Conservation (phyloP, 148 eudicot species). For the Camellia sinensis region DNA sequence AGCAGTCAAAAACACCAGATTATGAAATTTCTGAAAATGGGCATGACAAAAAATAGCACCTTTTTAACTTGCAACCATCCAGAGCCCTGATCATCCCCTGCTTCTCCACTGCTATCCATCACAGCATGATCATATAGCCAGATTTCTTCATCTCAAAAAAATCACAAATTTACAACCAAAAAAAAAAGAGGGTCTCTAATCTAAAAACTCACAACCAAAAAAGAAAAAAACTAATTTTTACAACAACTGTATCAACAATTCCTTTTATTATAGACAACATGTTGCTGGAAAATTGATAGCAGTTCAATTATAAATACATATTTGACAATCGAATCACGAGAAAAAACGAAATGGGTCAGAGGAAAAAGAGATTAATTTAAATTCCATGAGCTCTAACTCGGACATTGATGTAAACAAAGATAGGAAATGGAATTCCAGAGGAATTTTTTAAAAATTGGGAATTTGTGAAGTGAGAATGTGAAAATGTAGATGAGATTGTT, state of each 20-base stretch:
- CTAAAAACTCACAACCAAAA: background rate
- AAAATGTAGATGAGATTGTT: background rate
- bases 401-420: constrained; percentile 10
- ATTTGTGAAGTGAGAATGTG: constrained; percentile 10
- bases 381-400: background rate
- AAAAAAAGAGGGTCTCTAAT: background rate
- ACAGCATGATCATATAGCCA: constrained; percentile 15
- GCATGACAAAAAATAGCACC: constrained; percentile 33
- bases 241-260: constrained; percentile 1
- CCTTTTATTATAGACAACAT: background rate
- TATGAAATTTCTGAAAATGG: background rate
- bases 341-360: constrained; percentile 1
- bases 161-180: background rate
- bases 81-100: constrained; percentile 81
- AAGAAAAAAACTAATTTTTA: background rate
- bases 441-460: background rate
- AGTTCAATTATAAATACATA: background rate
- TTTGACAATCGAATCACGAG: background rate
- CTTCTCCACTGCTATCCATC: constrained; percentile 57
- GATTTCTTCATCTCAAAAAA: background rate
- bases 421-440: background rate
- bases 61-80: constrained; percentile 98
- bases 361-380: background rate
- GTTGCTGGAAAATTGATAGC: background rate
- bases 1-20: background rate